Base-by-base conservation (phyloP, 805 yeast species). In the Candida odintsovae region DNA sequence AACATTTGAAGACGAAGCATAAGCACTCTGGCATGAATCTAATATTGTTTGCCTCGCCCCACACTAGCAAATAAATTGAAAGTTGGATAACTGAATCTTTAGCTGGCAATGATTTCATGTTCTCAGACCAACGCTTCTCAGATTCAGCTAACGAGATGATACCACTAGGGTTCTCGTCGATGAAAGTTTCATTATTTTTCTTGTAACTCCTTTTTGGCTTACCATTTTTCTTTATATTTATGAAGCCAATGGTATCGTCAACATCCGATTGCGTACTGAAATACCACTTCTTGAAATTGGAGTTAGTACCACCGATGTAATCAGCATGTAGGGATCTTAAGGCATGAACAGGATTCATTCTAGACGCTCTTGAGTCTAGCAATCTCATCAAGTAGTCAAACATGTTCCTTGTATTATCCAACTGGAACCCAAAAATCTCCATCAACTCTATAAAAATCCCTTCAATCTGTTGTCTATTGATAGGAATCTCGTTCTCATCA, bases 1-100 rank as follows among this genome's bases (percentile, higher is more conserved):
- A 88, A 55, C 95, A 83, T 57, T 88, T 86, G 69, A 82, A 88
- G 22, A 89, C 77, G 54, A 90, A 89, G 50, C 95, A 87, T 20
- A 89, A 61, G 56, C 95, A 87, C 59, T 89, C 97, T 0, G 97
- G 96, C 80, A 89, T 82, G 56, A 86, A 89, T 51, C 97, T 72
- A 3, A 89, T 61, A 55, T 87, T 90, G 58, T 86, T 87, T 0
- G 96, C 89, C 61, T 89, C 97, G 1, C 96, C 95, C 97, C 97
- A 89, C 51, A 87, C 77, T 46, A 86, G 62, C 12, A 89, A 69
- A 57, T 82, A 90, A 8, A 89, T 64, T 0, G 86, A 79, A 16
- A 89, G 53, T 51, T 89, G 96, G 15, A 72, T 66, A 3, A 80
- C 68, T 47, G 81, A 73, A 46, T 82, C 86, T 23, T 70, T 67